Conservation (phyloP, 495 filamentous ascomycete species). For the Pseudotulostoma volvatum region DNA sequence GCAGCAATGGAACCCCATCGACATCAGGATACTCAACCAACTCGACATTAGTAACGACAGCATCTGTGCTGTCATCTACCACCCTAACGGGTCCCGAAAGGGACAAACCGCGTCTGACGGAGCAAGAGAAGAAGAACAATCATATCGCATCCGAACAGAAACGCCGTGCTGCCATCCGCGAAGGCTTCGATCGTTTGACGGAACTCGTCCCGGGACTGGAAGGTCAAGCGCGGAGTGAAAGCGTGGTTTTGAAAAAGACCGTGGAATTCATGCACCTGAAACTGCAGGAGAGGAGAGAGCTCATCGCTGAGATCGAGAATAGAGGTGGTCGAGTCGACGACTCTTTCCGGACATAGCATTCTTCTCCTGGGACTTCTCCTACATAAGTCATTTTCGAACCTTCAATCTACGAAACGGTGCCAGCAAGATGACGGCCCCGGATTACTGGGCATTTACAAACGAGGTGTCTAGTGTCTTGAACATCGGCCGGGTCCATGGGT, state of each 20-base stretch:
- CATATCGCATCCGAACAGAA: slow-evolving; percentile 87
- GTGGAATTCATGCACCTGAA: slow-evolving; percentile 54
- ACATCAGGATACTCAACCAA: neutral
- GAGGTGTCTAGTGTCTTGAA: no score
- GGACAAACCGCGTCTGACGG: slow-evolving; percentile 63
- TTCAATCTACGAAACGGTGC: no score
- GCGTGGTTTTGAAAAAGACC: slow-evolving; percentile 61
- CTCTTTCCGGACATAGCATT: slow-evolving; percentile 20
- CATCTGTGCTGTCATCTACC: neutral
- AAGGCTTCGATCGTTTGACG: slow-evolving; percentile 75
- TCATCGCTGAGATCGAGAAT: slow-evolving; percentile 46
- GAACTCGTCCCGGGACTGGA: slow-evolving; percentile 67
- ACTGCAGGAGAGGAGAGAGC: slow-evolving; percentile 41
- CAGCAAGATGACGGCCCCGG: no score
- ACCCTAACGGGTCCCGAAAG: slow-evolving; percentile 12
- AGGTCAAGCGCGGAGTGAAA: slow-evolving; percentile 74
- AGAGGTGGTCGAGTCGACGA: slow-evolving; percentile 42
- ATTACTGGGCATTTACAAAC: no score
- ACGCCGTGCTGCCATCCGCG: slow-evolving; percentile 67
- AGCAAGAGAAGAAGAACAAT: slow-evolving; percentile 80
- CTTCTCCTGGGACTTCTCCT: no score
- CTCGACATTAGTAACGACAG: neutral
- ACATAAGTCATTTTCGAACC: no score
- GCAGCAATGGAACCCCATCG: neutral
- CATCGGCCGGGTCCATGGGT: no score